Evolutionary conservation across 2,329 filamentous ascomycete species (phyloP).

Genomic region (Aphanoascus verrucosus): DNA sequence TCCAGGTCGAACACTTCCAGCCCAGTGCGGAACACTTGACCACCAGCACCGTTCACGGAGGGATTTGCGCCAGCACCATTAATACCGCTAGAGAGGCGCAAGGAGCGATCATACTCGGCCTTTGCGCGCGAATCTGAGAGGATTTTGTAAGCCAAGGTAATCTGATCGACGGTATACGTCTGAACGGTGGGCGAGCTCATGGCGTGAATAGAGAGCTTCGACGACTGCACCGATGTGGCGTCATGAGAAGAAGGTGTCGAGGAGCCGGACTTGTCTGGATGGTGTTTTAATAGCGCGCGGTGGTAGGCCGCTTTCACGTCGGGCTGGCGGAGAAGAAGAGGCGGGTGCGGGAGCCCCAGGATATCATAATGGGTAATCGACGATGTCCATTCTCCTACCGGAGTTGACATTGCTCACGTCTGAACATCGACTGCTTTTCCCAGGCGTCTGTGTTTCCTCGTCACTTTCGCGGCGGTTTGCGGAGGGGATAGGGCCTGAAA

Average conservation of each 20-base stretch:
- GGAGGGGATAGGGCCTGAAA: no score
- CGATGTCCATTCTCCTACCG: slow-evolving; percentile 4
- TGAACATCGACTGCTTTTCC: neutral
- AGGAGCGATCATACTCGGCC: slow-evolving; percentile 40
- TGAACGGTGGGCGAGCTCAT: neutral
- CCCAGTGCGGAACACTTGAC: slow-evolving; percentile 37
- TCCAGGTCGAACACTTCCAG: slow-evolving; percentile 50
- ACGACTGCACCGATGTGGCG: neutral
- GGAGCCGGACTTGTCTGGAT: slow-evolving; percentile 41
- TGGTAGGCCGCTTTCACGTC: slow-evolving; percentile 48
- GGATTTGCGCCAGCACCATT: slow-evolving; percentile 24
- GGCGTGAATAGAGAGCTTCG: neutral
- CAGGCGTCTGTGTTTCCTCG: neutral
- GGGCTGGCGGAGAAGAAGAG: slow-evolving; percentile 26
- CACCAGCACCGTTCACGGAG: slow-evolving; percentile 14
- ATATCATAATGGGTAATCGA: slow-evolving; percentile 29
- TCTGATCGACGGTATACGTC: slow-evolving; percentile 44
- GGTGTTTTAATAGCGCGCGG: slow-evolving; percentile 45
- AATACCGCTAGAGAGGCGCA: slow-evolving; percentile 26
- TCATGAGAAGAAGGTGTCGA: neutral
- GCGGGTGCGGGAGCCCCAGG: slow-evolving; percentile 27
- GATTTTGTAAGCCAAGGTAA: slow-evolving; percentile 48
- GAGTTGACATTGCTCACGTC: neutral
- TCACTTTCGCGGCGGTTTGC: neutral
- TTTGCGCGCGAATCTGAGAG: slow-evolving; percentile 38